These are phyloP conservation scores for Zygosaccharomyces pseudorouxii DNA, from an alignment of 805 yeast genomes.

Conservation along the genomic window DNA sequence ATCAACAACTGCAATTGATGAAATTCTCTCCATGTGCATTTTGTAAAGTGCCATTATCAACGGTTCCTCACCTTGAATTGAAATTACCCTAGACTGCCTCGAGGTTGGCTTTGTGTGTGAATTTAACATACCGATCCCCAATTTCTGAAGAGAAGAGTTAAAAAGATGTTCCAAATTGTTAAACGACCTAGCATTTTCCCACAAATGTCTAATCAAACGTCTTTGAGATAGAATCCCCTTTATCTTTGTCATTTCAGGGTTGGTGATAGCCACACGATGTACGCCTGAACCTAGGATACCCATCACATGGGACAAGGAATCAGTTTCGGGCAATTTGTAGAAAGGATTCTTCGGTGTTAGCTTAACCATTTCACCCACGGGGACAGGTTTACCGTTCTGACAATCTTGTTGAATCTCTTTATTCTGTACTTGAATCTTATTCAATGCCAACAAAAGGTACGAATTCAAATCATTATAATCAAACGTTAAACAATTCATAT, in stretches of 20 bases:
- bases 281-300: constrained; percentile 93
- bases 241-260: constrained; percentile 48
- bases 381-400: constrained; percentile 82
- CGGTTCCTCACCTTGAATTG: constrained; percentile 81
- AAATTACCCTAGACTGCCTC: constrained; percentile 53
- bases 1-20: constrained; percentile 92
- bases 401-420: constrained; percentile 48
- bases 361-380: constrained; percentile 81
- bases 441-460: constrained; percentile 76
- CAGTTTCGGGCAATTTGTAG: constrained; percentile 65
- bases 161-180: constrained; percentile 73
- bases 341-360: constrained; percentile 87
- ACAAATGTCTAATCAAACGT: constrained; percentile 72
- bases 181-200: constrained; percentile 91
- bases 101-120: constrained; percentile 35
- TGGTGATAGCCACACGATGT: constrained; percentile 82
- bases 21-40: constrained; percentile 80
- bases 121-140: constrained; percentile 64
- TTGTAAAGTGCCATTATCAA: constrained; percentile 80
- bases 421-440: constrained; percentile 48
- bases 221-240: constrained; percentile 90
- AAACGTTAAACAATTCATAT: constrained; percentile 72
- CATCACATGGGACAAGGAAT: constrained; percentile 66
- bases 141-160: constrained; percentile 60
- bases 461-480: constrained; percentile 91